Evolutionary conservation across 192 early-diverging fungal genomes (phyloP), one percentile per base, ranked within the genome.

Genomic region (Backusella psychrophila): DNA sequence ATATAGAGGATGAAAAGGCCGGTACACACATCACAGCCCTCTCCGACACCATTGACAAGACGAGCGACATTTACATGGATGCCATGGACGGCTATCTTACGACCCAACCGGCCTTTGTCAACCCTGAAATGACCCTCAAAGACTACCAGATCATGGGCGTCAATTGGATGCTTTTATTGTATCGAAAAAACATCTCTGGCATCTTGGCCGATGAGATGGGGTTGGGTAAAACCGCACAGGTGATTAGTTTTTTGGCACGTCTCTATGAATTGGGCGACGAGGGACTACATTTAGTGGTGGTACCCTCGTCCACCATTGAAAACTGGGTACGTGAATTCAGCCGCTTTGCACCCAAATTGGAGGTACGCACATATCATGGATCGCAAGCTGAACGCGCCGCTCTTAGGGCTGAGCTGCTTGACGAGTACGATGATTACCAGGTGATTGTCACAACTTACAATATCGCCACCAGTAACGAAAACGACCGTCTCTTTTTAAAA

Each of bases 311-410:
- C 19, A 95, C 94, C 7, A 72, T 96, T n/a, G 78, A 79, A 56
- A 98, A 98, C 83, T 98, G 96, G 96, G 71, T 94, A 67, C 92
- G 94, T 67, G 96, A 98, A 84, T 93, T 96, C 75, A 83, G 84
- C 46, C 84, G 84, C 76, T 92, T 92, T 77, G 87, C 89, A 23
- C 92, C 91, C 0, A 42, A 71, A 0, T 75, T 93, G 36, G 78
- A 88, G 63, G 91, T 91, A 15, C 82, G 81, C 8, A 67, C 81
- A 3, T 93, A 93, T 76, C 88, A 89, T 67, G 92, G 92, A n/a
- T 72, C 38, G 2, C 87, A 88, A 77, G 74, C 74, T 4, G 91
- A 92, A 68, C 84, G 91, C 8, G 65, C 79, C 66, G 82, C 84
- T 17, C 68, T 92, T 52, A 88, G 90, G 66, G 49, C 84, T 6